Evolutionary conservation across 805 yeast species (phyloP).

Genomic region (Kockiozyma suomiensis): DNA sequence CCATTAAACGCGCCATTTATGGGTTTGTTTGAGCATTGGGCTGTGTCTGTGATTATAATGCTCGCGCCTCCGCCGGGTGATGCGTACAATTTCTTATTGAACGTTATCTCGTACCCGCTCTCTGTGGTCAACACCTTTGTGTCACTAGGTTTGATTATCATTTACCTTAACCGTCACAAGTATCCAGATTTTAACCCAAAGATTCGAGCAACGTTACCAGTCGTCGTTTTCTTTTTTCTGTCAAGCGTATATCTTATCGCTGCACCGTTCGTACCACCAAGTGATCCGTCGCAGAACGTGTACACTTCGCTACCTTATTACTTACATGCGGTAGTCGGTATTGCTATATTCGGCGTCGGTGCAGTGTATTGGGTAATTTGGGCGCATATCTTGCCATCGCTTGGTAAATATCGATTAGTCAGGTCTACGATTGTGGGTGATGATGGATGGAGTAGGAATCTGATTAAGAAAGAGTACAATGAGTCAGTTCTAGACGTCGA

Average conservation of each 20-base stretch:
- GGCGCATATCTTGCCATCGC: neutral
- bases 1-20: neutral
- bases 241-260: neutral
- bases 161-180: neutral
- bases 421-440: neutral
- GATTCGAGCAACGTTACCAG: neutral
- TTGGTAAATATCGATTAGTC: neutral
- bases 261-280: neutral
- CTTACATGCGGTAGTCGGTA: neutral
- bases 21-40: neutral
- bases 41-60: neutral
- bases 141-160: neutral
- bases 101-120: constrained; percentile 1
- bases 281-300: constrained; percentile 1
- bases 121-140: neutral
- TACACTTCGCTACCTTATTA: neutral
- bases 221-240: neutral
- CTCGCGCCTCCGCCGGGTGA: constrained; percentile 1
- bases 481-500: neutral
- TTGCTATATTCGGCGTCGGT: neutral
- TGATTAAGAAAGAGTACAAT: neutral
- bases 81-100: neutral
- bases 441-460: neutral
- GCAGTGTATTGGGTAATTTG: neutral
- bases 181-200: neutral